Conservation (phyloP, 1,284 basidiomycete genomes). For the Dichomitus squalens region DNA sequence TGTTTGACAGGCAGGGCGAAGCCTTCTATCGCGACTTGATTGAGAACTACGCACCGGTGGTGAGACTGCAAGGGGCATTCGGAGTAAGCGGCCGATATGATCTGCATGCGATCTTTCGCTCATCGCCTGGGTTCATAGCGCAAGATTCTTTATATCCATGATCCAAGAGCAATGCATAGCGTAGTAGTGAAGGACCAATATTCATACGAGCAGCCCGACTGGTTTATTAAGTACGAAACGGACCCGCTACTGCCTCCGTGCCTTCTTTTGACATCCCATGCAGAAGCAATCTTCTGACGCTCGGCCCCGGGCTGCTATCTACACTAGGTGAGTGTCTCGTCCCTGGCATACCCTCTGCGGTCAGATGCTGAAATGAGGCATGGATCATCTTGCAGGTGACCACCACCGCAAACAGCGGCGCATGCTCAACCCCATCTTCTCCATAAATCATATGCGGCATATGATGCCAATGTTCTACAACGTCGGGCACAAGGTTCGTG, state of each 20-base stretch:
- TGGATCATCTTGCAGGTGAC: slow-evolving; percentile 23
- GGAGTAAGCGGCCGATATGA: slow-evolving; percentile 13
- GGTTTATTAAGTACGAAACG: slow-evolving; percentile 23
- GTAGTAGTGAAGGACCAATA: slow-evolving; percentile 38
- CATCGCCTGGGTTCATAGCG: slow-evolving; percentile 13
- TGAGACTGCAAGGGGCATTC: slow-evolving; percentile 20
- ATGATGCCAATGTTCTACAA: slow-evolving; percentile 26
- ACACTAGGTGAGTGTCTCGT: slow-evolving; percentile 18
- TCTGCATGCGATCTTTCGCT: not conserved
- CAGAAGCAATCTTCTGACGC: slow-evolving; percentile 23
- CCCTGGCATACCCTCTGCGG: not conserved
- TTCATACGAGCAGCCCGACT: slow-evolving; percentile 31
- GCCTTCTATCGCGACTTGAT: slow-evolving; percentile 21
- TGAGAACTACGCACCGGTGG: slow-evolving; percentile 24
- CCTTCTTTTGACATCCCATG: not conserved
- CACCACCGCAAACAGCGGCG: slow-evolving; percentile 24
- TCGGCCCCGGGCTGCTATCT: slow-evolving; percentile 27
- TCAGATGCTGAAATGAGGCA: not conserved
- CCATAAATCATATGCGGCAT: slow-evolving; percentile 25
- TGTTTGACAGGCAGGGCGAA: slow-evolving; percentile 19
- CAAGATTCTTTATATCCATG: slow-evolving; percentile 29
- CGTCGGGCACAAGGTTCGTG: slow-evolving; percentile 26
- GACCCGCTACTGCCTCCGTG: not conserved
- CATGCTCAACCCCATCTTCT: slow-evolving; percentile 25
- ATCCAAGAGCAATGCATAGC: slow-evolving; percentile 33